A percentile compares a stretch with the other conserved stretches of the same genome.
Conservation (phyloP, 1,284 basidiomycete genomes). For the Ustilago tritici region DNA sequence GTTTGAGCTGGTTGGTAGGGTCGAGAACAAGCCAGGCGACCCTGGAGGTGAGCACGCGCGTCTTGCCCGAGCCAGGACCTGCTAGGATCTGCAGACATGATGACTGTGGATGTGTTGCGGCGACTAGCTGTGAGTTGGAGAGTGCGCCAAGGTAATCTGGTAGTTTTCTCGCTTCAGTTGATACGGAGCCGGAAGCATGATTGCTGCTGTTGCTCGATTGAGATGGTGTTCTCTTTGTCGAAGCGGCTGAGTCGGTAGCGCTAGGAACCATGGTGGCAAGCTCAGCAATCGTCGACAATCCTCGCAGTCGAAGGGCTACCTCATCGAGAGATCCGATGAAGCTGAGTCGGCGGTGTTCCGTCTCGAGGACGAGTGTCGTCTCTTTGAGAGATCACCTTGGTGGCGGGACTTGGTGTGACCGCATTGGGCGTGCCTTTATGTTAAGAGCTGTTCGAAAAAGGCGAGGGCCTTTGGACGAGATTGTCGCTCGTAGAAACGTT, state of each 20-base stretch:
- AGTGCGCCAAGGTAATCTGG: constrained; percentile 47
- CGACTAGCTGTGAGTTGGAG: constrained; percentile 57
- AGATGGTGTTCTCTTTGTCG: background rate
- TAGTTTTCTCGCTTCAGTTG: background rate
- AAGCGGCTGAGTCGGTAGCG: constrained; percentile 4
- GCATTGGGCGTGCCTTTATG: background rate
- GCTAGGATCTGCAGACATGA: constrained; percentile 66
- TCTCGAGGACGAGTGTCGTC: background rate
- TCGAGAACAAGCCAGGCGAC: constrained; percentile 65
- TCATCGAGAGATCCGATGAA: background rate
- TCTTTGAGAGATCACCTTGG: background rate
- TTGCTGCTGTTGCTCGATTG: constrained; percentile 16
- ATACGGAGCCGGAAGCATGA: background rate
- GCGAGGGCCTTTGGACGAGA: background rate
- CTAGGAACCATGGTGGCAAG: constrained; percentile 18
- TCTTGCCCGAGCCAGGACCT: constrained; percentile 68
- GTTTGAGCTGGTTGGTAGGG: constrained; percentile 48
- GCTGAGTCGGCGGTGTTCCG: background rate
- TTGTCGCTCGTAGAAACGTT: background rate
- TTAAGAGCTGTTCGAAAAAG: background rate
- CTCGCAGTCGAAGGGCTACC: background rate
- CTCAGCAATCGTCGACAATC: background rate
- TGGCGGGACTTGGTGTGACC: background rate
- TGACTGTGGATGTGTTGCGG: constrained; percentile 58
- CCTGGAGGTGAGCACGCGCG: constrained; percentile 64